phyloP scores from a whole-genome alignment of 208 protist genomes.

The Porcisia deanei region DNA sequence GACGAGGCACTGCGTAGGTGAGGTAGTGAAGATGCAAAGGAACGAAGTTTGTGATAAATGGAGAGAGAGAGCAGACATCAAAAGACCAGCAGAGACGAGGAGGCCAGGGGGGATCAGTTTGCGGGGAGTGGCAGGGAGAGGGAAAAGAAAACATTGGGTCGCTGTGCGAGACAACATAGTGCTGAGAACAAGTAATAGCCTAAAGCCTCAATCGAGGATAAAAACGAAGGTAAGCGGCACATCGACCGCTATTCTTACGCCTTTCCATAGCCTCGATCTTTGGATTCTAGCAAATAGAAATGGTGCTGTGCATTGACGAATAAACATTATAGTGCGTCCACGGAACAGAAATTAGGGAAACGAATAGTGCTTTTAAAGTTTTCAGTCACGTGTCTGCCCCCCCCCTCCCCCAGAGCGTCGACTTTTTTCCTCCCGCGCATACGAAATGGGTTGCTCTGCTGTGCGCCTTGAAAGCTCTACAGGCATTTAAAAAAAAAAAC shows the following conservation, averaged over 20 bases:
- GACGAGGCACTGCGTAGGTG: background rate
- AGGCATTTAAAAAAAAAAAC: background rate
- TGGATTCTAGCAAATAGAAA: background rate
- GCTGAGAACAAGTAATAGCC: background rate
- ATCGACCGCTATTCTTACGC: background rate
- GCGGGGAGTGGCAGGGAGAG: background rate
- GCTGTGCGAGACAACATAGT: background rate
- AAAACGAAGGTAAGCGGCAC: background rate
- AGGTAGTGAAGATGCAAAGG: background rate
- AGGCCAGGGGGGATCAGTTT: background rate
- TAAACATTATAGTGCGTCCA: background rate
- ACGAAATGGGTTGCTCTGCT: background rate
- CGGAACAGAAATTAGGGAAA: background rate
- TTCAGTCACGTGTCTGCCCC: background rate
- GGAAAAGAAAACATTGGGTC: background rate
- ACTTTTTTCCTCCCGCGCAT: background rate
- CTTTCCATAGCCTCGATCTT: background rate
- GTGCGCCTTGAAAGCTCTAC: background rate
- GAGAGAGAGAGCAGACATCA: background rate
- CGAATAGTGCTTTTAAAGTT: background rate
- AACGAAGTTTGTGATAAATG: background rate
- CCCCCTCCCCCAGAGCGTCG: background rate
- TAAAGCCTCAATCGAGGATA: background rate
- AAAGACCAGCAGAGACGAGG: background rate
- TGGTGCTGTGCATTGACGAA: background rate